Base-by-base conservation (phyloP, 345 rosid species). In the Gossypium raimondii region DNA sequence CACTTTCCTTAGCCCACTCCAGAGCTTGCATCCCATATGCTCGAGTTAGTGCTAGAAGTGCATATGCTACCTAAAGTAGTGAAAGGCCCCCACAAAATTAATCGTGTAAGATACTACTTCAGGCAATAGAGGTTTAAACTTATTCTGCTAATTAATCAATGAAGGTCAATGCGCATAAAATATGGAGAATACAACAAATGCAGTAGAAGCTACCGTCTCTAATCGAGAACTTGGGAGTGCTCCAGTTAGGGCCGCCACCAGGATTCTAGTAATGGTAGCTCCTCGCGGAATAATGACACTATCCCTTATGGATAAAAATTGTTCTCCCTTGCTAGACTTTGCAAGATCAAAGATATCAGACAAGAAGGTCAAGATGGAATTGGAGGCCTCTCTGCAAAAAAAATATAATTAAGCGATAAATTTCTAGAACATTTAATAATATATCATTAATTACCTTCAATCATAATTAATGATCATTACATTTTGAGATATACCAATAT, bases 221-320 rank as follows among this genome's bases (percentile, higher is more conserved):
- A 95, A 70, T 80, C 97, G 92, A 67, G 98, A 95, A 89, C 91
- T 85, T 34, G 99, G 99, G 51, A 95, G 90, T 74, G 99, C 99
- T 81, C 99, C 99, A 7, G 99, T 84, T 79, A 95, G 79, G 52
- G 97, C 92, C 14, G 98, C 90, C 70, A 95, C 80, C 80, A 95
- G 80, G 77, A 95, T 81, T 93, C 98, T 87, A 65, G 94, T 79
- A 44, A 93, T 82, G 75, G 85, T 86, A 72, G 91, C 77, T 75
- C 99, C 99, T 58, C 97, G 92, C 68, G 97, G 99, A 83, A 92
- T 74, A 75, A 93, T 80, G 72, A 95, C 84, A 70, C 65, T 78
- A 76, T 95, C 88, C 82, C 99, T 88, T 69, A 88, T 79, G 47
- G 82, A 76, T 80, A 88, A 74, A 70, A 83, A 93, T 25, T 93